Evolutionary conservation across 805 yeast genomes (phyloP), one percentile per base, ranked within the genome.

Genomic region (Ogataea angusta): DNA sequence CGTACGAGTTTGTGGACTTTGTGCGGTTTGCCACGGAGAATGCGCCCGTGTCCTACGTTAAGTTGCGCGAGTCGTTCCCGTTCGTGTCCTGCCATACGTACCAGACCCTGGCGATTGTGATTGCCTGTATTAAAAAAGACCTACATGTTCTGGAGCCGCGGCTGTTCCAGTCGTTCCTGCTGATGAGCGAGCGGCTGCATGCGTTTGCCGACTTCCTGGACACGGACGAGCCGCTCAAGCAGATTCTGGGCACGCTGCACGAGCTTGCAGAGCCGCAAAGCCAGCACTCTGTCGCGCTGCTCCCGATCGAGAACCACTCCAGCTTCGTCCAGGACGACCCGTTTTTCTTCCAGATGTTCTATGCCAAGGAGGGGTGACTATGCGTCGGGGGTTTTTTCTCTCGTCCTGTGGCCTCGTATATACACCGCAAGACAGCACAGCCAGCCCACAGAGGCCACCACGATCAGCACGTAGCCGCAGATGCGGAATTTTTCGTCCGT

Each of bases 71-170:
- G 15, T 16, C 19, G 12, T 47, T 37, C 24, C 38, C 46, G 8
- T 23, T 38, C 14, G 38, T 35, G 13, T 41, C 51, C 7, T 47
- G 48, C 36, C 30, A 35, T 21, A 13, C 39, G 10, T 36, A 18
- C 23, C 48, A 47, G 30, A 15, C 33, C 14, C 19, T 44, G 19
- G 29, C 40, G 1, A 43, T 44, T 14, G 10, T 41, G 5, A 14
- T 41, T 8, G 40, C 44, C 2, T 40, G 33, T 7, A 14, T 38
- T 5, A 33, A 34, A 22, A 41, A 41, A 23, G 15, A 30, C 18
- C 21, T 10, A n/a, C 26, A 31, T n/a, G 17, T 30, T 5, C 14
- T 45, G 13, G 32, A 36, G 5, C 21, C 21, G 12, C 21, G 21
- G 13, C 27, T 39, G 22, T 24, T 36, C n/a, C 13, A 23, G 9